phyloP scores from a whole-genome alignment of 306 rosid species.

The Cucumis melo region DNA sequence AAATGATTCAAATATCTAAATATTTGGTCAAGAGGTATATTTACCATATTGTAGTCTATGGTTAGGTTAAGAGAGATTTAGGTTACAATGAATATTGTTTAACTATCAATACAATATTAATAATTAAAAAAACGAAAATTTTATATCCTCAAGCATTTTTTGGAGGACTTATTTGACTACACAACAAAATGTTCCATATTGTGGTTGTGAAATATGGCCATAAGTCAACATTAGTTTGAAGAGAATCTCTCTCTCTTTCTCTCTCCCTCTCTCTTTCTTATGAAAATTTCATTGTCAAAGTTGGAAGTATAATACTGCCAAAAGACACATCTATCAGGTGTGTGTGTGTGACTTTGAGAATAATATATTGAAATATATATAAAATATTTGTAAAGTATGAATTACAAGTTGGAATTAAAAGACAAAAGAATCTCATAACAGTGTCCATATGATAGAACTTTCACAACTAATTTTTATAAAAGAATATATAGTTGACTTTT shows the following conservation, averaged over 20 bases:
- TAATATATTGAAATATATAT: no score
- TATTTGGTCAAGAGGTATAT: no score
- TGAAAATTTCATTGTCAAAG: not conserved
- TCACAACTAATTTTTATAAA: not conserved
- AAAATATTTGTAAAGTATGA: not conserved
- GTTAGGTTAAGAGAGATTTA: no score
- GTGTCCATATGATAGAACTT: not conserved
- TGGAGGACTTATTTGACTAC: not conserved
- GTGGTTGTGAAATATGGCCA: not conserved
- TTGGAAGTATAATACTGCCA: not conserved
- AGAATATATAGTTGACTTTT: slow-evolving; percentile 2
- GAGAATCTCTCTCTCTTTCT: not conserved
- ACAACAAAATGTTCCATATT: not conserved
- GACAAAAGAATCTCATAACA: not conserved
- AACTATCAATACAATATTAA: no score
- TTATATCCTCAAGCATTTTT: not conserved
- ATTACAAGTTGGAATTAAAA: not conserved
- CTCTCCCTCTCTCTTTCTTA: not conserved
- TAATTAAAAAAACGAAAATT: not conserved
- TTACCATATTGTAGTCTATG: no score
- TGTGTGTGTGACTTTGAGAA: not conserved
- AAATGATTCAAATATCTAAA: no score
- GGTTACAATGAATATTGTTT: no score
- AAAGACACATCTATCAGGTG: not conserved
- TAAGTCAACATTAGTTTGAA: not conserved